Conservation (phyloP, 257 asterid genomes). For the Leonotis leonurus region DNA sequence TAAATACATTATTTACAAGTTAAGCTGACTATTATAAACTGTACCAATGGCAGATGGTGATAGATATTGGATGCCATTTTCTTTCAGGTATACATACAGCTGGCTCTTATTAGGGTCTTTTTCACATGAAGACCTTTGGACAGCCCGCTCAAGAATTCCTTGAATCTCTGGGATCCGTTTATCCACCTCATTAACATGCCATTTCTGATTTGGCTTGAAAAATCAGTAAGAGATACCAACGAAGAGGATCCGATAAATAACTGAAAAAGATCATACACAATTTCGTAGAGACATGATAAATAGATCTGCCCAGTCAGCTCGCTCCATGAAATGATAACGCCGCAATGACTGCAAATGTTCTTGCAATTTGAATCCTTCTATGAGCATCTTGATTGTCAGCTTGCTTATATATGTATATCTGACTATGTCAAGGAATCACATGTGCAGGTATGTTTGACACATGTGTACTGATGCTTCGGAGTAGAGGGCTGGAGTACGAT, state of each 20-base stretch:
- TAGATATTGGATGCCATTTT: slow-evolving; percentile 29
- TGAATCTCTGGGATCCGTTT: slow-evolving; percentile 86
- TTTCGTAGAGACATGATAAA: slow-evolving; percentile 80
- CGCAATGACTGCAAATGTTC: slow-evolving; percentile 79
- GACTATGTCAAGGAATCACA: slow-evolving; percentile 49
- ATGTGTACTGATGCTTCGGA: slow-evolving; percentile 2
- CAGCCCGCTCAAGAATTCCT: slow-evolving; percentile 81
- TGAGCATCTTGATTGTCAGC: slow-evolving; percentile 81
- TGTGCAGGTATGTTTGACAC: slow-evolving; percentile 1
- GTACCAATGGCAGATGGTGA: slow-evolving; percentile 58
- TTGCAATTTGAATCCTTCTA: slow-evolving; percentile 79
- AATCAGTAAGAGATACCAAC: slow-evolving; percentile 27
- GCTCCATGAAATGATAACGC: slow-evolving; percentile 90
- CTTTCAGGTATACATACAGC: slow-evolving; percentile 66
- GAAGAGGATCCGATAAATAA: slow-evolving; percentile 12
- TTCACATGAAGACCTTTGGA: slow-evolving; percentile 96
- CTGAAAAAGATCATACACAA: slow-evolving; percentile 43
- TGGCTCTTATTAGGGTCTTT: slow-evolving; percentile 73
- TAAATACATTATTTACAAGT: not conserved
- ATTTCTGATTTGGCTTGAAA: slow-evolving; percentile 54
- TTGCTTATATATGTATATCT: slow-evolving; percentile 82
- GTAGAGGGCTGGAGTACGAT: not conserved
- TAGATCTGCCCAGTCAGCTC: slow-evolving; percentile 97
- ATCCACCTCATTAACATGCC: slow-evolving; percentile 69
- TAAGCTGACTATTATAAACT: not conserved